A percentile compares a stretch with the other conserved stretches of the same genome.
Conservation (phyloP, 1,284 basidiomycete species). For the Microbotryum scabiosae region DNA sequence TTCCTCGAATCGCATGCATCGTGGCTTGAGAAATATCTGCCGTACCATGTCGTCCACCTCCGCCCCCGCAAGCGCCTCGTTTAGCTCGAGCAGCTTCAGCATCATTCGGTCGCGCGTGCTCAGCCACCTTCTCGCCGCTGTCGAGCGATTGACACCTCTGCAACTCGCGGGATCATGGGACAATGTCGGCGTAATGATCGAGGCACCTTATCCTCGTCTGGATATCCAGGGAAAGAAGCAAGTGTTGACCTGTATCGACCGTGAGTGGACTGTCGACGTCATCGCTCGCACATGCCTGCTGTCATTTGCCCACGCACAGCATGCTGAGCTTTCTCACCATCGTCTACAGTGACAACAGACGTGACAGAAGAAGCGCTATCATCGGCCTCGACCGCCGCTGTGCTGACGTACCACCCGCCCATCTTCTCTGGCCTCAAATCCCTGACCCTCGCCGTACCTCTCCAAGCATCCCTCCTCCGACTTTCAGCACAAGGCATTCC, state of each 20-base stretch:
- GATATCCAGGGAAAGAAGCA: neutral
- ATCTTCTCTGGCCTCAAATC: slow-evolving; percentile 30
- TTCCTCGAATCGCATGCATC: too few species aligned
- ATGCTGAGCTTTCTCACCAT: neutral
- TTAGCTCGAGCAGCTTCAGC: too few species aligned
- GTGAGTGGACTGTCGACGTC: slow-evolving; percentile 4
- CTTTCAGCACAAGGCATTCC: slow-evolving; percentile 16
- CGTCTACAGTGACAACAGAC: slow-evolving; percentile 19
- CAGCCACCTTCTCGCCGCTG: slow-evolving; percentile 8
- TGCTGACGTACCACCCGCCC: slow-evolving; percentile 31
- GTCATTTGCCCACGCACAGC: neutral
- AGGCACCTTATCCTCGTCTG: slow-evolving; percentile 10
- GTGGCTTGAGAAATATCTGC: too few species aligned
- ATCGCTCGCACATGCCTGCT: neutral
- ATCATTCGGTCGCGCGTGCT: neutral
- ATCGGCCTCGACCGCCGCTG: slow-evolving; percentile 9
- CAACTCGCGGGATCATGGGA: slow-evolving; percentile 25
- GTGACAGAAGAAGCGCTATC: slow-evolving; percentile 19
- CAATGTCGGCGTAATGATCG: slow-evolving; percentile 31
- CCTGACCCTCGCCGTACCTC: slow-evolving; percentile 12
- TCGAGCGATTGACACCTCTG: slow-evolving; percentile 18
- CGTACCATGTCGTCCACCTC: too few species aligned
- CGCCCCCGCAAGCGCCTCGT: too few species aligned
- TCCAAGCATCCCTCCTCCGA: slow-evolving; percentile 19
- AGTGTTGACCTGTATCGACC: slow-evolving; percentile 25